phyloP scores from a whole-genome alignment of 768 basidiomycete species.

The Hortiboletus flavorubellus region DNA sequence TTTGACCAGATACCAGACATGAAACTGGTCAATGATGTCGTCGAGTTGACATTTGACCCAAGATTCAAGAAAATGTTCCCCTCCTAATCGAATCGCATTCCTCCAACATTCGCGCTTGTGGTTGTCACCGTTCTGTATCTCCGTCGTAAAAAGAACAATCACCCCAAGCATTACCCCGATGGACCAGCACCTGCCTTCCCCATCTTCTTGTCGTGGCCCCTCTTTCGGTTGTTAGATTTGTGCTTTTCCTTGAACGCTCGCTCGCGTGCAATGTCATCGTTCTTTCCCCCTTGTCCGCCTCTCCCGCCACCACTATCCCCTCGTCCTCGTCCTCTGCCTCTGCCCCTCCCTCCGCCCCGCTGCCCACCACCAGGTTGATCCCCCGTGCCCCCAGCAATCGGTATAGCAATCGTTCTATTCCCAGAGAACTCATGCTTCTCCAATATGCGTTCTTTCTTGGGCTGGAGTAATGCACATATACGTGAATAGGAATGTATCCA shows the following conservation, averaged over 20 bases:
- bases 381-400: not conserved
- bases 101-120: not conserved
- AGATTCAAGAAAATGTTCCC: constrained; percentile 53
- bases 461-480: constrained; percentile 37
- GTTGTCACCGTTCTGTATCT: not conserved
- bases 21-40: constrained; percentile 57
- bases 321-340: constrained; percentile 41
- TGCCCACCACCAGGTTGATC: constrained; percentile 12
- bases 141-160: not conserved
- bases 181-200: constrained; percentile 52
- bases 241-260: constrained; percentile 75
- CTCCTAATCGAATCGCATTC: constrained; percentile 5
- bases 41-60: constrained; percentile 59
- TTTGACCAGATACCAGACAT: constrained; percentile 40
- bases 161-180: constrained; percentile 9
- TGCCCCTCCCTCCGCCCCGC: constrained; percentile 11
- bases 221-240: constrained; percentile 76
- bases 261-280: constrained; percentile 44
- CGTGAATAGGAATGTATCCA: constrained; percentile 9
- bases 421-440: constrained; percentile 76
- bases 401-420: constrained; percentile 39
- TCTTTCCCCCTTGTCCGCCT: constrained; percentile 37
- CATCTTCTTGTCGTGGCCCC: constrained; percentile 92
- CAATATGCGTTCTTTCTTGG: constrained; percentile 69
- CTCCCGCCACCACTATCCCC: constrained; percentile 37